Evolutionary conservation across 1,284 basidiomycete genomes (phyloP).

Genomic region (Gymnopus androsaceus): DNA sequence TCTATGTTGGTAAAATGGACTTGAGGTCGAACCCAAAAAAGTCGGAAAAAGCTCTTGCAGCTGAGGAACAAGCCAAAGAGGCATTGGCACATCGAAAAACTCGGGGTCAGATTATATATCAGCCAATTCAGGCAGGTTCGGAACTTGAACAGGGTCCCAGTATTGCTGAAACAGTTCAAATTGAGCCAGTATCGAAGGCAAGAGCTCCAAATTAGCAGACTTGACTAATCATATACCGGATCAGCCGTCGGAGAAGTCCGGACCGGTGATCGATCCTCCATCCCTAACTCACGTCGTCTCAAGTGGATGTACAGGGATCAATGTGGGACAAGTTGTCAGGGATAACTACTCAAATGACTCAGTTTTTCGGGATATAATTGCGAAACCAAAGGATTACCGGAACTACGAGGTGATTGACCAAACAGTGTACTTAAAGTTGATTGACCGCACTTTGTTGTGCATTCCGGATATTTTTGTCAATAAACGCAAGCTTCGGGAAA

Average conservation of each 20-base stretch:
- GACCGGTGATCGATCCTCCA: too few relatives aligned
- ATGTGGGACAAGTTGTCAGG: background rate
- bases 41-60: background rate
- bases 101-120: too few relatives aligned
- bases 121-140: too few relatives aligned
- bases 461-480: slow-evolving; percentile 23
- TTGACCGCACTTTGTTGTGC: slow-evolving; percentile 21
- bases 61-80: background rate
- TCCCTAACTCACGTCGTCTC: too few relatives aligned
- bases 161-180: too few relatives aligned
- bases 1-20: background rate
- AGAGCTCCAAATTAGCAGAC: too few relatives aligned
- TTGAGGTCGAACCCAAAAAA: background rate
- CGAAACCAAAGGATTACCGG: slow-evolving; percentile 14
- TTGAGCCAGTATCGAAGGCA: too few relatives aligned
- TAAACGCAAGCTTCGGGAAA: slow-evolving; percentile 12
- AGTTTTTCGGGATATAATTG: slow-evolving; percentile 20
- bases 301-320: background rate
- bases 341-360: slow-evolving; percentile 19
- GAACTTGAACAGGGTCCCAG: too few relatives aligned
- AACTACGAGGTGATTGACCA: slow-evolving; percentile 23
- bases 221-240: too few relatives aligned
- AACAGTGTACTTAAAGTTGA: slow-evolving; percentile 16
- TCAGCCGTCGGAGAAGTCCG: too few relatives aligned
- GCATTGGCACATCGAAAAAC: too few relatives aligned